These are phyloP conservation scores for Debaryomyces nepalensis DNA, from an alignment of 1,139 yeast species.

Conservation along the genomic window DNA sequence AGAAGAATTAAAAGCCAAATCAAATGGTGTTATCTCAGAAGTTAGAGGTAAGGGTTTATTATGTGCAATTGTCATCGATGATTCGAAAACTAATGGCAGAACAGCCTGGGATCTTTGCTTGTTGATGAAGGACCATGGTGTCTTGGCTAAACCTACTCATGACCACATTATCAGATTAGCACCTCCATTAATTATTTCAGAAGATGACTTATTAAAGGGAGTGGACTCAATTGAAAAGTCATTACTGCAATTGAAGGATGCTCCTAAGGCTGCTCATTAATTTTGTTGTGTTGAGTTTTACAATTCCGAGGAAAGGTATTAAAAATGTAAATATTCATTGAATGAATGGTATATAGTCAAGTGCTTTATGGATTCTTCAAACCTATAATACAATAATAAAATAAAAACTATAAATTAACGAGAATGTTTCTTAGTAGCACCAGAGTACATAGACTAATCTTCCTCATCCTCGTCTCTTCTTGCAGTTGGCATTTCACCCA, in stretches of 20 bases:
- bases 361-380: not conserved
- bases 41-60: slow-evolving; percentile 93
- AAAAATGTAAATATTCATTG: no score
- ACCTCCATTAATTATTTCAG: slow-evolving; percentile 91
- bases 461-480: slow-evolving; percentile 63
- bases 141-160: slow-evolving; percentile 96
- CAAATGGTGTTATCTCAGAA: slow-evolving; percentile 78
- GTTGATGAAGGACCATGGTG: slow-evolving; percentile 85
- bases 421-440: not conserved
- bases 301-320: not conserved
- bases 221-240: slow-evolving; percentile 71
- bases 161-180: slow-evolving; percentile 95
- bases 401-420: not conserved
- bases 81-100: slow-evolving; percentile 81
- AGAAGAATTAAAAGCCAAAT: slow-evolving; percentile 59
- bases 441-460: slow-evolving; percentile 37
- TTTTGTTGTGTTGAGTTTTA: not conserved
- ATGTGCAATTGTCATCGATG: slow-evolving; percentile 90
- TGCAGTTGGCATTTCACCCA: slow-evolving; percentile 55
- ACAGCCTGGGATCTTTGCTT: slow-evolving; percentile 97
- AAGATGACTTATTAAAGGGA: slow-evolving; percentile 84
- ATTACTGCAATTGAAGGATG: slow-evolving; percentile 62
- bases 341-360: no score
- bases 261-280: slow-evolving; percentile 49
- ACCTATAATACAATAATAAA: slow-evolving; percentile 3